Evolutionary conservation across 352 stramenopile genomes (phyloP), one percentile per base, ranked within the genome.

Genomic region (Albugo laibachii): DNA sequence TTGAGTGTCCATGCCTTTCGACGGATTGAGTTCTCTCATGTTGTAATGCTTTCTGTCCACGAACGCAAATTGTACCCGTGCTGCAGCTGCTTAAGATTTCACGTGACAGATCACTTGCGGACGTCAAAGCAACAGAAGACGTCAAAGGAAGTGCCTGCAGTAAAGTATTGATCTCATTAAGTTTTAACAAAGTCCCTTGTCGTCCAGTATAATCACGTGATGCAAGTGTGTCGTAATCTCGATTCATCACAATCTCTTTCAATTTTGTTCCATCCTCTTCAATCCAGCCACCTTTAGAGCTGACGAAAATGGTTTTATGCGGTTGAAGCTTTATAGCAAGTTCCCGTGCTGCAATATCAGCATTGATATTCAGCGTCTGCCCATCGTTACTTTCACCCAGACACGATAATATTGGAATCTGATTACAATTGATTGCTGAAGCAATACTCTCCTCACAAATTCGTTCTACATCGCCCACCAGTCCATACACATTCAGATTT

Each of bases 311-410:
- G 47, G 77, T 86, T 60, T 88, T 87, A 47, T 74, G 76, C 44
- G 80, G 80, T 63, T 92, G 77, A 41, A 92, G 40, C 44, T 66
- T 79, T 36, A 88, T 63, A 34, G 75, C 78, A 18, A 92, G 59
- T 34, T 92, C 76, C 27, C 73, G 69, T 13, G 78, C 78, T 0
- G 76, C 74, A 40, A 92, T 78, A 50, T 94, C 80, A 13, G 80
- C 81, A 51, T 94, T 92, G 50, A 94, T 84, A 58, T 94, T 89
- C 54, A 91, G 76, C 41, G 77, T 82, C 51, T 87, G 72, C 21
- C 77, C 80, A 38, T 69, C 61, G 2, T 52, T 55, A 45, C 63
- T 83, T 57, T 91, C 72, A 6, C 80, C 80, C 13, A 94, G 53
- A 36, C 75, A 92, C 39, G 77, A 91, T 0, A 94, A 62, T 49